Evolutionary conservation across 2,329 filamentous ascomycete species (phyloP), one percentile per base, ranked within the genome.

Genomic region (Talaromyces rugulosus): DNA sequence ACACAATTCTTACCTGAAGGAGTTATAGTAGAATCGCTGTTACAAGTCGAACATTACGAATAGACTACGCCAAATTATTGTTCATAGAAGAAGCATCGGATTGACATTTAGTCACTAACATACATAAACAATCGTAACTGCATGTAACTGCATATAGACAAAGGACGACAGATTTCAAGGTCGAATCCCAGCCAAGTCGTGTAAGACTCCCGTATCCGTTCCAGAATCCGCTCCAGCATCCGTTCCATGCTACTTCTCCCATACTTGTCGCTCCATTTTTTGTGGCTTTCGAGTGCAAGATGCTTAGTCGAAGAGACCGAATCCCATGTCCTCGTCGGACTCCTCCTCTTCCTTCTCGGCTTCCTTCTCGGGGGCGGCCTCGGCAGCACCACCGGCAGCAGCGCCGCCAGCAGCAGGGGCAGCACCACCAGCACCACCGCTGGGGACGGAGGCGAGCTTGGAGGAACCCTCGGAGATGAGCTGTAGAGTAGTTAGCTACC

Each of bases 381-480:
- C 83, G 69, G 84, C 85, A 70, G 82, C 87, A 68, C 80, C 88
- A 71, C 81, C 87, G 71, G 81, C 90, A 72, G 82, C 89, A 70
- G 82, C 88, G 71, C 83, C 89, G 73, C 82, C 89, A 75, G 83
- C 90, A 76, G 82, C 89, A 77, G 82, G 87, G 78, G 83, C 81
- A 70, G 77, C 74, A 70, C 78, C 85, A 73, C 83, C 83, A 74
- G 82, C 86, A 81, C 93, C 93, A 75, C 93, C 95, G 75, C 91
- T 92, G 81, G 95, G 93, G 77, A 99, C 94, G 82, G 94, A 97
- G 74, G 95, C 95, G 75, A 99, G 92, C 89, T 99, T 99, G 81
- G 84, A 76, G 70, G 90, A 87, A 78, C 95, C 95, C 82, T 93
- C 87, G 74, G 91, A 74, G 80, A 99, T 97, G 82, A 99, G 84